Conservation (phyloP, 2,329 filamentous ascomycete species). For the Hypoxylon sp. region DNA sequence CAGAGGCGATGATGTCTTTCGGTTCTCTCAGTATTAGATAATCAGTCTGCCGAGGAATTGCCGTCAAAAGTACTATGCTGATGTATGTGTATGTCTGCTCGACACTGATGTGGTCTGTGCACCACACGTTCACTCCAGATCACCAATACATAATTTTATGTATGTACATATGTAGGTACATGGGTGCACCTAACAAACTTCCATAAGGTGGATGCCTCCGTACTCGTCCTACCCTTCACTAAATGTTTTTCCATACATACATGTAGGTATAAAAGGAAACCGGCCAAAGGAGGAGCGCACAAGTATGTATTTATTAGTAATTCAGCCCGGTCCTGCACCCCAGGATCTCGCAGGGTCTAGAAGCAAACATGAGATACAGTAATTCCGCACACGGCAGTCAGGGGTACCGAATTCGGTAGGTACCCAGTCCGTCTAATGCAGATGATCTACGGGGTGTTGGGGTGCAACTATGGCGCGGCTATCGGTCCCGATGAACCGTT, state of each 20-base stretch:
- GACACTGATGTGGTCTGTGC: no score
- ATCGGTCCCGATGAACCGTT: slow-evolving; percentile 45
- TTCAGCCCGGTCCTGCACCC: slow-evolving; percentile 13
- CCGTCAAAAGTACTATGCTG: not conserved
- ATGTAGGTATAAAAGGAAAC: no score
- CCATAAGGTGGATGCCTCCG: no score
- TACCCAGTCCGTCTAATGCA: slow-evolving; percentile 25
- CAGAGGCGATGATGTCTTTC: slow-evolving; percentile 5
- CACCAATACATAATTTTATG: no score
- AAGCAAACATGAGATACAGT: slow-evolving; percentile 17
- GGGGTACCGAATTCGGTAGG: slow-evolving; percentile 11
- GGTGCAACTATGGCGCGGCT: slow-evolving; percentile 28
- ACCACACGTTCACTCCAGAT: no score
- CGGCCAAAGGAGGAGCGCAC: not conserved
- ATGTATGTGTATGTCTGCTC: not conserved
- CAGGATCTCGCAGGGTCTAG: slow-evolving; percentile 23
- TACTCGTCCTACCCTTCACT: no score
- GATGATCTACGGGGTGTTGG: slow-evolving; percentile 16
- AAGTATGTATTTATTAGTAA: slow-evolving; percentile 20
- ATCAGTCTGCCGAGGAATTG: slow-evolving; percentile 17
- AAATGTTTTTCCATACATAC: no score
- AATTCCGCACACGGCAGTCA: slow-evolving; percentile 6
- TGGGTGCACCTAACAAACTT: no score
- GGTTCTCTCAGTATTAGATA: not conserved
- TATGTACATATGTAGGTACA: no score